Conservation (phyloP, 2,329 filamentous ascomycete genomes). For the Gyromitra esculenta region DNA sequence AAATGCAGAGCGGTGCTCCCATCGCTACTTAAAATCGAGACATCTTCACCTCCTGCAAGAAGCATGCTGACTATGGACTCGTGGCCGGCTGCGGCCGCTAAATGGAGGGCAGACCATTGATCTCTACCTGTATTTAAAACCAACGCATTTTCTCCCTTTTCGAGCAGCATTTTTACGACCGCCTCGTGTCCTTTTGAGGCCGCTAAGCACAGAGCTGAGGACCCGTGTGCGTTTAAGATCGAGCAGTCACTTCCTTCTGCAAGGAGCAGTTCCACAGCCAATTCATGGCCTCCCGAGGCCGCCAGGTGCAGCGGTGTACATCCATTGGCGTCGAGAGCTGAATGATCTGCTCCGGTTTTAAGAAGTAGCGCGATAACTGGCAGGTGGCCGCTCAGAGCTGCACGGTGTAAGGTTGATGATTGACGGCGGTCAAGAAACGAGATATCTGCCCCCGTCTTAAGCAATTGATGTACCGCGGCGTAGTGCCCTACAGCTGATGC, state of each 20-base stretch:
- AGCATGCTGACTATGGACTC: neutral
- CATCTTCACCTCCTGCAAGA: neutral
- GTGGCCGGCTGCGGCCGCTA: neutral
- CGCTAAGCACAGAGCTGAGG: neutral
- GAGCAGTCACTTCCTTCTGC: neutral
- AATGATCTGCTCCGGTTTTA: neutral
- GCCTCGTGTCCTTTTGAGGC: neutral
- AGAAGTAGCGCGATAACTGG: neutral
- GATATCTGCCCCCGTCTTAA: neutral
- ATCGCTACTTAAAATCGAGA: neutral
- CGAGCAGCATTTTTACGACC: neutral
- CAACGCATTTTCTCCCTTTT: neutral
- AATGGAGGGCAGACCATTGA: neutral
- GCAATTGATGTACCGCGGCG: neutral
- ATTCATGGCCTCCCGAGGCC: neutral
- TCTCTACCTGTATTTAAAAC: neutral
- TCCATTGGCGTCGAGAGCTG: neutral
- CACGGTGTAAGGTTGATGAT: neutral
- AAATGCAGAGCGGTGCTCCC: neutral
- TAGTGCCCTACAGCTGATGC: neutral
- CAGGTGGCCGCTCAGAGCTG: neutral
- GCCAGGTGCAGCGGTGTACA: neutral
- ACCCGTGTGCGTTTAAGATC: neutral
- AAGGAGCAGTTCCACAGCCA: constrained; percentile 10
- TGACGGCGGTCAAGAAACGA: neutral